Evolutionary conservation across 1,139 yeast genomes (phyloP).

Genomic region (Martiniozyma asiatica): DNA sequence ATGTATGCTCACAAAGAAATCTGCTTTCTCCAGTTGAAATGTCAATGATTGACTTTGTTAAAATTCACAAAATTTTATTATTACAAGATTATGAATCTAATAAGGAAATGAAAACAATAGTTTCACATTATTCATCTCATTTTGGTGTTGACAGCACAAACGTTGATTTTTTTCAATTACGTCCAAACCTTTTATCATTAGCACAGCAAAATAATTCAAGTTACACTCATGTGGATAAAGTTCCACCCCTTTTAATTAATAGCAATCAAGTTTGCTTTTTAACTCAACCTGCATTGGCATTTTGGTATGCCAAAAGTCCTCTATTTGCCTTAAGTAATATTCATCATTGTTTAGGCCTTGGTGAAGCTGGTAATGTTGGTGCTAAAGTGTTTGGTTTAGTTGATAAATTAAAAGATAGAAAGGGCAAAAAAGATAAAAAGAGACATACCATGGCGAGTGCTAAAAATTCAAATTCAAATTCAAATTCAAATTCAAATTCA

Average conservation of each 20-base stretch:
- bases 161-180: constrained; percentile 42
- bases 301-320: constrained; percentile 68
- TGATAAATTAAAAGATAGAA: constrained; percentile 58
- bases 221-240: constrained; percentile 26
- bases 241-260: constrained; percentile 20
- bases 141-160: constrained; percentile 60
- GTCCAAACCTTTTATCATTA: constrained; percentile 11
- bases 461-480: neutral
- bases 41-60: constrained; percentile 54
- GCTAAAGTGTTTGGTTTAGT: constrained; percentile 61
- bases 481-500: neutral
- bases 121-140: constrained; percentile 56
- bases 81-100: constrained; percentile 35
- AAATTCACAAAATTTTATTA: constrained; percentile 48
- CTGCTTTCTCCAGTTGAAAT: constrained; percentile 44
- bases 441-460: constrained; percentile 17
- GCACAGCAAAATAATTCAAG: too few relatives aligned
- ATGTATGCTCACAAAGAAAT: constrained; percentile 63
- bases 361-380: constrained; percentile 63
- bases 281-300: constrained; percentile 29
- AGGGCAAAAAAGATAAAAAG: constrained; percentile 47
- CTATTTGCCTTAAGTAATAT: constrained; percentile 66
- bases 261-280: constrained; percentile 32
- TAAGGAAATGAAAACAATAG: constrained; percentile 47
- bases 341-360: constrained; percentile 64